Conservation (phyloP, 2,329 filamentous ascomycete species). For the Arthrobotrys sphaeroides region DNA sequence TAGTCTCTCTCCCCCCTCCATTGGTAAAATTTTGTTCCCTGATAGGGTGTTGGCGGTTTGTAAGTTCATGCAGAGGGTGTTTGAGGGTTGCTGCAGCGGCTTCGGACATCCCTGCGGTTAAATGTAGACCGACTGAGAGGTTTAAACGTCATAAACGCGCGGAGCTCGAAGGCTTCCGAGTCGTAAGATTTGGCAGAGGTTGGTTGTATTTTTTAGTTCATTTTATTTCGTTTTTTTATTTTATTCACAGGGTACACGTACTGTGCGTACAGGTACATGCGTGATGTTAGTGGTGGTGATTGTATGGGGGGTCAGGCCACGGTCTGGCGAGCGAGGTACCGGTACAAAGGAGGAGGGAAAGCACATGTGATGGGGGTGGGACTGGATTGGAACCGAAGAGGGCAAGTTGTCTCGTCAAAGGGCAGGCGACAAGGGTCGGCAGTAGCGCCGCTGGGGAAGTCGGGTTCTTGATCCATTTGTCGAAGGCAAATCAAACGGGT, state of each 20-base stretch:
- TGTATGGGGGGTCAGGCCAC: constrained; percentile 36
- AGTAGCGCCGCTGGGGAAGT: constrained; percentile 54
- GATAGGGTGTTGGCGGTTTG: too few relatives aligned
- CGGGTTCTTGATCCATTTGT: constrained; percentile 53
- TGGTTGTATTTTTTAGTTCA: background rate
- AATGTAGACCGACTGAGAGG: background rate
- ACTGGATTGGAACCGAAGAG: constrained; percentile 1
- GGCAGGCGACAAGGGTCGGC: constrained; percentile 36
- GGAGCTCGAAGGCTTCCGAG: background rate
- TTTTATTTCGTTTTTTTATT: background rate
- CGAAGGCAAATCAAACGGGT: constrained; percentile 40
- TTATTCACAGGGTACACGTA: background rate
- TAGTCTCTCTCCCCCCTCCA: background rate
- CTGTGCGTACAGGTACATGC: background rate
- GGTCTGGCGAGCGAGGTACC: constrained; percentile 28
- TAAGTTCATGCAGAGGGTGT: constrained; percentile 1
- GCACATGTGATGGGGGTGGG: constrained; percentile 22
- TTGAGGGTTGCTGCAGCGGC: background rate
- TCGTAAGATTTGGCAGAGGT: too few relatives aligned
- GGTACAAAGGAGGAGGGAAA: constrained; percentile 14
- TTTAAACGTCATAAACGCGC: constrained; percentile 24
- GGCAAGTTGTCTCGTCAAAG: constrained; percentile 25
- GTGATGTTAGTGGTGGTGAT: too few relatives aligned
- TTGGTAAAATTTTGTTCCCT: background rate
- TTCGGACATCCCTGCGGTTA: background rate